phyloP scores from a whole-genome alignment of 352 stramenopile genomes.

The Pythium apleroticum region DNA sequence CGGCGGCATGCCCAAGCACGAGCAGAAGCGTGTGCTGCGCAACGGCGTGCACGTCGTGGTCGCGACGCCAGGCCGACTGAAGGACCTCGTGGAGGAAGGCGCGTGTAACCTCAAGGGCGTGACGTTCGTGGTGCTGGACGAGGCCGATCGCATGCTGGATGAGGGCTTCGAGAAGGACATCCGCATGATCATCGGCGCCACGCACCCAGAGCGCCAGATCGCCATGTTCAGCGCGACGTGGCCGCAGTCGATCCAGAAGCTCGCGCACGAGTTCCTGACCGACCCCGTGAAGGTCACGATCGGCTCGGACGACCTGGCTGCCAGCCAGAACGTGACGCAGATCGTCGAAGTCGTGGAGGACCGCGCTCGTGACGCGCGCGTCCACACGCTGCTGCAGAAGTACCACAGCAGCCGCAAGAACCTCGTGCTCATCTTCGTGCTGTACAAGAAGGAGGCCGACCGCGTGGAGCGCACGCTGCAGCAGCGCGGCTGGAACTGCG shows the following conservation, averaged over 20 bases:
- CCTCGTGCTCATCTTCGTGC: constrained; percentile 95
- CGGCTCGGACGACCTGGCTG: constrained; percentile 93
- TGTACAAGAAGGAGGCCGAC: constrained; percentile 99
- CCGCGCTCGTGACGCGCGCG: constrained; percentile 78
- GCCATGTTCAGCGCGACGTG: constrained; percentile 98
- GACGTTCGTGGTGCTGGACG: constrained; percentile 94
- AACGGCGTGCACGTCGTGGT: constrained; percentile 92
- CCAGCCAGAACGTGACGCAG: constrained; percentile 95
- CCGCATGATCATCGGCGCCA: constrained; percentile 81
- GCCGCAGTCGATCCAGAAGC: constrained; percentile 95
- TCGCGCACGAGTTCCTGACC: constrained; percentile 95
- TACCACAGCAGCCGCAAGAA: constrained; percentile 92
- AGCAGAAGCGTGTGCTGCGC: constrained; percentile 89
- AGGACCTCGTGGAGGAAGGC: constrained; percentile 88
- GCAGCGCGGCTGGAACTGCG: constrained; percentile 91
- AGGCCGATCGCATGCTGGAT: constrained; percentile 94
- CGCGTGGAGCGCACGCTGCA: constrained; percentile 93
- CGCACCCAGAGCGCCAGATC: constrained; percentile 89
- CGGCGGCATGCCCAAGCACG: constrained; percentile 94
- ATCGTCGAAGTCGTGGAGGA: constrained; percentile 95
- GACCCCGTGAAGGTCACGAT: constrained; percentile 94
- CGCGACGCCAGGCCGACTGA: constrained; percentile 95
- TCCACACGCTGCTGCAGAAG: constrained; percentile 92
- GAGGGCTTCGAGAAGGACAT: constrained; percentile 96
- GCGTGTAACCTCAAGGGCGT: constrained; percentile 87